phyloP scores from a whole-genome alignment of 495 filamentous ascomycete species.

The Geopyxis carbonaria region DNA sequence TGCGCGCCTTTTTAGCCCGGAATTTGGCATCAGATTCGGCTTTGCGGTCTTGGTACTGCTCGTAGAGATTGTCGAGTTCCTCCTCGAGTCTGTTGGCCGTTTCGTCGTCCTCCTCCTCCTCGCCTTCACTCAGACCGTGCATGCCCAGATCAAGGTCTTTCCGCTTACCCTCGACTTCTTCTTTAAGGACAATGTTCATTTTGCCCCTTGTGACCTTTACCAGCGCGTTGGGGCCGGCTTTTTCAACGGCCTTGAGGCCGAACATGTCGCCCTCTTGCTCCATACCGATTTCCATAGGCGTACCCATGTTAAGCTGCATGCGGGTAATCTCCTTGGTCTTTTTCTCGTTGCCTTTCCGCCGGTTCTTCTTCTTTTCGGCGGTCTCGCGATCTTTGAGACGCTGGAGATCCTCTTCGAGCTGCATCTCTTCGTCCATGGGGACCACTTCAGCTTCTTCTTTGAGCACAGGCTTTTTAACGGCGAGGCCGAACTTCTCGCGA shows the following conservation, averaged over 20 bases:
- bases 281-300: constrained; percentile 88
- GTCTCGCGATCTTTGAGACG: constrained; percentile 59
- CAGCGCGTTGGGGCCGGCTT: constrained; percentile 38
- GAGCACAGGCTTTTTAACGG: constrained; percentile 46
- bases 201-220: constrained; percentile 59
- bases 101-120: constrained; percentile 55
- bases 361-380: constrained; percentile 57
- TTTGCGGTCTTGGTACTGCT: constrained; percentile 64
- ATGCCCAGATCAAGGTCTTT: constrained; percentile 40
- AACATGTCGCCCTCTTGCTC: constrained; percentile 83
- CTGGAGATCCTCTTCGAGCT: constrained; percentile 73
- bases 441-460: constrained; percentile 59
- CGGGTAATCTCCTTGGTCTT: constrained; percentile 80
- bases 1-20: constrained; percentile 70
- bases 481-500: constrained; percentile 70
- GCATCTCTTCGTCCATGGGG: constrained; percentile 84
- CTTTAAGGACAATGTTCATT: constrained; percentile 44
- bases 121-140: constrained; percentile 34
- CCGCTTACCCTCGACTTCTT: constrained; percentile 34
- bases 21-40: constrained; percentile 67
- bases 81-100: constrained; percentile 55
- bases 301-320: constrained; percentile 92
- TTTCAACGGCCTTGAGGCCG: constrained; percentile 59
- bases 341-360: constrained; percentile 69
- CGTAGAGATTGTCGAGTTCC: constrained; percentile 74